These are phyloP conservation scores for Camelina laxa DNA, from an alignment of 345 rosid species.

Conservation along the genomic window DNA sequence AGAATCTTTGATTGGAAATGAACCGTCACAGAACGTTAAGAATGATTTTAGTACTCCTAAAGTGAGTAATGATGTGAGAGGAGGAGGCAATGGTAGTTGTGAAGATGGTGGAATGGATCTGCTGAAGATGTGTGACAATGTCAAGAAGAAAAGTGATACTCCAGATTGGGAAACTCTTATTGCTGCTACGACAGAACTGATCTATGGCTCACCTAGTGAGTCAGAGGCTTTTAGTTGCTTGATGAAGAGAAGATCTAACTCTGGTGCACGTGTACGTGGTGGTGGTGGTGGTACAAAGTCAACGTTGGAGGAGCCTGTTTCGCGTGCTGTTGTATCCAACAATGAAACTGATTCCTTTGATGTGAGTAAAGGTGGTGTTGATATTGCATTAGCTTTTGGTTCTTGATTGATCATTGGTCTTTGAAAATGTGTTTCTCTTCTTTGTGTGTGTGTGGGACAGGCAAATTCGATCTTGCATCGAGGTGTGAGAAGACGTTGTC, in stretches of 20 bases:
- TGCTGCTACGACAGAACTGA: conserved; percentile 33
- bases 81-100: conserved; percentile 34
- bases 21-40: conserved; percentile 48
- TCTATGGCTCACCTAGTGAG: conserved; percentile 61
- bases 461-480: conserved; percentile 60
- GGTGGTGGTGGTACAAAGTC: conserved; percentile 41
- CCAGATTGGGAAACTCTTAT: conserved; percentile 59
- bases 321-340: not conserved
- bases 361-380: conserved; percentile 10
- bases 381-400: conserved; percentile 8
- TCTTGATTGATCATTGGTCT: conserved; percentile 16
- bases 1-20: conserved; percentile 47
- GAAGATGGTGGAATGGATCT: conserved; percentile 41
- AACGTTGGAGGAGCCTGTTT: conserved; percentile 22
- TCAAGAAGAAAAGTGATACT: conserved; percentile 45
- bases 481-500: conserved; percentile 77
- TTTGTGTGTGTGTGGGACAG: conserved; percentile 46
- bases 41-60: conserved; percentile 62
- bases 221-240: conserved; percentile 61
- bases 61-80: conserved; percentile 18
- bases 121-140: conserved; percentile 40
- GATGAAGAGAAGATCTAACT: conserved; percentile 55
- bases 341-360: conserved; percentile 18
- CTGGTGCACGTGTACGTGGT: conserved; percentile 30
- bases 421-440: not conserved